Conservation (phyloP, 768 basidiomycete genomes). For the Termitomyces sp. region DNA sequence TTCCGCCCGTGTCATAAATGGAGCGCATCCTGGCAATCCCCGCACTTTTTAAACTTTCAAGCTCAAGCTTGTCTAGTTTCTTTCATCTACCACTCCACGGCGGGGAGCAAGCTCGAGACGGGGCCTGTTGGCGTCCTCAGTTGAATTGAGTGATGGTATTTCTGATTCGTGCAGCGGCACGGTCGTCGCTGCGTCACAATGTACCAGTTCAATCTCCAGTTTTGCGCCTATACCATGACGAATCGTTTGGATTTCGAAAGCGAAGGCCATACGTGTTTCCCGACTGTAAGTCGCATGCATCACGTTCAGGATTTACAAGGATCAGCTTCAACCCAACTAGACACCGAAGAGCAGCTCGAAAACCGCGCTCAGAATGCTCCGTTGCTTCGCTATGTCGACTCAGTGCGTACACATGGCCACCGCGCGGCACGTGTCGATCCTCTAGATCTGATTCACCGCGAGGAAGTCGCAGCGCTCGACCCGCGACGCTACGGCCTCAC, state of each 20-base stretch:
- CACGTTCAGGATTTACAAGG: neutral
- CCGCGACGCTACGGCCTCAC: conserved; percentile 71
- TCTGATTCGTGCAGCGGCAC: neutral
- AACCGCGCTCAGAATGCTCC: conserved; percentile 72
- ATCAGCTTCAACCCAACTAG: conserved; percentile 25
- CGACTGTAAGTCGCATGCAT: conserved; percentile 50
- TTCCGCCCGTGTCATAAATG: conserved; percentile 1
- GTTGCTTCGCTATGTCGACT: conserved; percentile 84
- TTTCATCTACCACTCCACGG: neutral
- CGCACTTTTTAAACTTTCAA: neutral
- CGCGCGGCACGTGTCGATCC: conserved; percentile 86
- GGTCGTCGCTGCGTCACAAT: neutral
- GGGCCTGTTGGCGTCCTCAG: neutral
- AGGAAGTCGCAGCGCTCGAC: conserved; percentile 70
- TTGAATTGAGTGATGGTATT: neutral
- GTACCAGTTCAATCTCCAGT: neutral
- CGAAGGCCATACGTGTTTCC: conserved; percentile 56
- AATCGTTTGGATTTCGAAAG: conserved; percentile 74
- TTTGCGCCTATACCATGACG: conserved; percentile 34
- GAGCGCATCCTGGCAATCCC: neutral
- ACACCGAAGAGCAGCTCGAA: conserved; percentile 56
- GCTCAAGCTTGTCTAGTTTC: neutral
- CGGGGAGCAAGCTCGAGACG: neutral
- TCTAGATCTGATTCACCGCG: conserved; percentile 79
- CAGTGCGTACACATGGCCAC: conserved; percentile 80